Evolutionary conservation across 202 grass and related monocot species (phyloP), one percentile per base, ranked within the genome.

Genomic region (Zoysia matrella): DNA sequence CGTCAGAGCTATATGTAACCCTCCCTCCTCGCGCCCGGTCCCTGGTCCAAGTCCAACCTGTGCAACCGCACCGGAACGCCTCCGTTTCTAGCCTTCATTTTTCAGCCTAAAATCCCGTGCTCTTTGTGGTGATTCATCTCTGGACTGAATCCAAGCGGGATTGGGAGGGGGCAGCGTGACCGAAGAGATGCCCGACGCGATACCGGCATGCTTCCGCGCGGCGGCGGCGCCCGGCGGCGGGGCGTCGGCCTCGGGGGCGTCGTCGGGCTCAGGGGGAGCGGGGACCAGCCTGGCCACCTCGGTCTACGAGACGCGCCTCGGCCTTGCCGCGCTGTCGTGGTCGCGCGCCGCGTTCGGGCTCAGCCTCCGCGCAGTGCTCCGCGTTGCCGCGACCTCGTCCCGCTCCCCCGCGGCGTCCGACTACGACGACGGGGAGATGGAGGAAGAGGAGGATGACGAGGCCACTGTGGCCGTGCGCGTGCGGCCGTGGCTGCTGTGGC

Each of bases 401-500:
- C 42, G 48, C 3, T 60, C 71, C 3, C 69, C 68, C 3, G 8
- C 48, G 8, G 60, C 53, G 45, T 86, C 87, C 53, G 78, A 82
- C 52, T 71, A 83, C 22, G 72, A 49, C 41, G 78, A 68, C 16
- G 80, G 57, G 0, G 52, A 63, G 67, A 42, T 48, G 72, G 60
- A 72, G 39, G 75, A 78, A 52, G 44, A 0, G 18, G 47, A 67
- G 44, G 72, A 60, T 12, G 79, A 72, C 6, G 66, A 85, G 30
- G 90, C 82, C 8, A 75, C 53, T 51, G 65, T 98, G 50, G 81
- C 79, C n/a, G 92, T 99, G 78, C 87, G 89, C 67, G 60, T 99
- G 80, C 76, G 91, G 0, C 96, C 93, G 16, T 94, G 93, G 93
- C 87, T 91, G 22, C 82, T 95, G 48, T 99, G 96, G 96, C 77